Percentiles rank a stretch among this genome's conserved stretches.
Conservation (phyloP, 2,329 filamentous ascomycete genomes). For the Endothia cerciana region DNA sequence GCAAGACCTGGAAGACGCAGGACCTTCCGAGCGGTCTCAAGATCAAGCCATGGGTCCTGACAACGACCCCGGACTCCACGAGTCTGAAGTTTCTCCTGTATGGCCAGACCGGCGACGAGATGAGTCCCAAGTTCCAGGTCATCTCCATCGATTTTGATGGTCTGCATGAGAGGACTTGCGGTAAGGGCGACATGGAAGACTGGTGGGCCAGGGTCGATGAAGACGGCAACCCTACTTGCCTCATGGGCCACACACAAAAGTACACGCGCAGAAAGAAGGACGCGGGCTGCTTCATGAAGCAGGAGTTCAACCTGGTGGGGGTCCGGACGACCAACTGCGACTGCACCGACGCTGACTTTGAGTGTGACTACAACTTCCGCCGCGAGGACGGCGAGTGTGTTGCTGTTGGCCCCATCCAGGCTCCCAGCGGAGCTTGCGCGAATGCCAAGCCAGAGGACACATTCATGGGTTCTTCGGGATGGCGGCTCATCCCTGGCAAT, state of each 20-base stretch:
- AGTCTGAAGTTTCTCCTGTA: slow-evolving; percentile 87
- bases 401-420: slow-evolving; percentile 61
- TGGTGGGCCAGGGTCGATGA: slow-evolving; percentile 86
- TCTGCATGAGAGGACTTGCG: slow-evolving; percentile 80
- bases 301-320: slow-evolving; percentile 79
- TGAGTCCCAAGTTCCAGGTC: slow-evolving; percentile 59
- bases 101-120: slow-evolving; percentile 57
- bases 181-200: slow-evolving; percentile 76
- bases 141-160: slow-evolving; percentile 83
- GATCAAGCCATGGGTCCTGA: slow-evolving; percentile 73
- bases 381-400: slow-evolving; percentile 72
- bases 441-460: slow-evolving; percentile 65
- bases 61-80: slow-evolving; percentile 90
- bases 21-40: slow-evolving; percentile 68
- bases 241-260: slow-evolving; percentile 95
- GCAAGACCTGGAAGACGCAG: slow-evolving; percentile 78
- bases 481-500: slow-evolving; percentile 87
- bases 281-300: slow-evolving; percentile 85
- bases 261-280: slow-evolving; percentile 85
- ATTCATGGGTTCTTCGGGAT: slow-evolving; percentile 87
- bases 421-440: slow-evolving; percentile 76
- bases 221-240: slow-evolving; percentile 76
- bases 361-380: slow-evolving; percentile 93
- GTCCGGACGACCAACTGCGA: slow-evolving; percentile 75
- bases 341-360: slow-evolving; percentile 84